Evolutionary conservation across 805 yeast species (phyloP).

Genomic region (Osmozyma mogii): DNA sequence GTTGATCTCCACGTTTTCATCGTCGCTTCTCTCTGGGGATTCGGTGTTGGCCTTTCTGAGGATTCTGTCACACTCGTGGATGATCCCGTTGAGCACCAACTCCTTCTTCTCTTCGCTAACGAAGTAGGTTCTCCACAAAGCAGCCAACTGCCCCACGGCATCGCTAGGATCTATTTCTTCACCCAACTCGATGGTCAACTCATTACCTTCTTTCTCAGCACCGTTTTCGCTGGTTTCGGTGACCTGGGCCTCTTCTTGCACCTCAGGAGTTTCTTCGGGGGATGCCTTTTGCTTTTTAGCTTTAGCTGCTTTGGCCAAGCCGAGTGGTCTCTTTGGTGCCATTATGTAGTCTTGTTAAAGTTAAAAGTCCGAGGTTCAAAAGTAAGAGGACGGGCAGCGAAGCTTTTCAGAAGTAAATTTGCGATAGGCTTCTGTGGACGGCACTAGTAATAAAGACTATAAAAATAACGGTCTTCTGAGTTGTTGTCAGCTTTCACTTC

Average conservation of each 20-base stretch:
- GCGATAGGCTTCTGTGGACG: too few species aligned
- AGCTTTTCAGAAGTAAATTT: too few species aligned
- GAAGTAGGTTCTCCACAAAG: constrained; percentile 60
- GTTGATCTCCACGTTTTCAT: constrained; percentile 17
- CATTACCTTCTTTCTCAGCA: constrained; percentile 15
- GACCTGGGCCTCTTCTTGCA: constrained; percentile 2
- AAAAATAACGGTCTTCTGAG: too few species aligned
- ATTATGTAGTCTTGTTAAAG: constrained; percentile 4
- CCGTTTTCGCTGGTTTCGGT: constrained; percentile 11
- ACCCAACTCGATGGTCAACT: constrained; percentile 52
- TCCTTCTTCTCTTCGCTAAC: constrained; percentile 53
- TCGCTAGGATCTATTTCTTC: constrained; percentile 69
- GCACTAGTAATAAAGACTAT: too few species aligned
- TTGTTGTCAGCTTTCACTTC: too few species aligned
- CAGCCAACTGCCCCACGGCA: constrained; percentile 68
- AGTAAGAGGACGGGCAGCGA: too few species aligned
- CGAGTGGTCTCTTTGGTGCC: constrained; percentile 30
- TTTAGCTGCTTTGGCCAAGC: constrained; percentile 27
- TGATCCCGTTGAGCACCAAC: constrained; percentile 66
- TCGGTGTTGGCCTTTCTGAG: constrained; percentile 36
- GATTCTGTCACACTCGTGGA: constrained; percentile 87
- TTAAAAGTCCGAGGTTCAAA: too few species aligned
- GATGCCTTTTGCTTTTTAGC: constrained; percentile 22
- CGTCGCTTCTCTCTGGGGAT: constrained; percentile 5
- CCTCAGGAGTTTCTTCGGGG: too few species aligned